A percentile compares a stretch with the other conserved stretches of the same genome.
These are phyloP conservation scores for Thalassiosira hispida DNA, from an alignment of 352 stramenopile species.

Conservation along the genomic window DNA sequence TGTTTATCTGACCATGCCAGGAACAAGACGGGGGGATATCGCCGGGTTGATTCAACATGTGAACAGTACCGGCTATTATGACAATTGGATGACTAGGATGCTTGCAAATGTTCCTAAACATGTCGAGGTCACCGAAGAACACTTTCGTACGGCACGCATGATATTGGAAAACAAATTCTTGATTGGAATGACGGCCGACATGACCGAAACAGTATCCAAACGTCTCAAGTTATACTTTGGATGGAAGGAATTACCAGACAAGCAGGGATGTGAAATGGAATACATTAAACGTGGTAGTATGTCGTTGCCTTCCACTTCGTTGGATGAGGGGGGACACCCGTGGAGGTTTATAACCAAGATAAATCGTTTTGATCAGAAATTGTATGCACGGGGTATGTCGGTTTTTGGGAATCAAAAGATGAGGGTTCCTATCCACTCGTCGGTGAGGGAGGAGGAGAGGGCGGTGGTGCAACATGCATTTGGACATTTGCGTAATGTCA, in stretches of 20 bases:
- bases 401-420: conserved; percentile 48
- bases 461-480: conserved; percentile 13
- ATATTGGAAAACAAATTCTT: conserved; percentile 57
- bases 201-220: conserved; percentile 37
- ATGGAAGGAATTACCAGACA: conserved; percentile 39
- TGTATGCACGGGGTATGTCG: conserved; percentile 42
- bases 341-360: conserved; percentile 33
- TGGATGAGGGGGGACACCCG: conserved; percentile 23
- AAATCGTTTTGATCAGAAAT: conserved; percentile 49
- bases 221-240: conserved; percentile 47
- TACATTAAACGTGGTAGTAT: conserved; percentile 16
- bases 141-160: conserved; percentile 42
- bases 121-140: conserved; percentile 30
- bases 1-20: conserved; percentile 28
- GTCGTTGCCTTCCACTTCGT: not conserved
- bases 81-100: conserved; percentile 55
- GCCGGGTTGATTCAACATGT: conserved; percentile 32
- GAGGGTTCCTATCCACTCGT: conserved; percentile 27
- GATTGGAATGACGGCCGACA: conserved; percentile 46
- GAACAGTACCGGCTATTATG: conserved; percentile 34
- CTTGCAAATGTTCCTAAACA: conserved; percentile 29
- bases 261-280: conserved; percentile 33
- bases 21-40: conserved; percentile 23
- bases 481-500: conserved; percentile 30
- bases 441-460: conserved; percentile 4